Conservation (phyloP, 352 stramenopile species). For the Phytopythium chamaehyphon region DNA sequence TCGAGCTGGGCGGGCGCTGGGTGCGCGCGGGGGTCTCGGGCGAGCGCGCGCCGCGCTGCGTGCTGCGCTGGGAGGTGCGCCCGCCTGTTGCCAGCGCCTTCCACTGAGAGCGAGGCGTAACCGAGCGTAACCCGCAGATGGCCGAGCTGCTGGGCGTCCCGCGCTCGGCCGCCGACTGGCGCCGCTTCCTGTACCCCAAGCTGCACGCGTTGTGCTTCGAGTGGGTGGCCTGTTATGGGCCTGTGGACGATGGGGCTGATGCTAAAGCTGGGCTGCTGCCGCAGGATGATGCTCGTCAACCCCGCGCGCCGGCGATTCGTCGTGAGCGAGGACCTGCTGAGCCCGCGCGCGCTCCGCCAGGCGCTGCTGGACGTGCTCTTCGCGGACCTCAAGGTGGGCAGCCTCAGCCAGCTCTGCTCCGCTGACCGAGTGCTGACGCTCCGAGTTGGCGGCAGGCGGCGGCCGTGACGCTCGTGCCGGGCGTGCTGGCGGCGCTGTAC, state of each 20-base stretch:
- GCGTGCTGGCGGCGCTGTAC: slow-evolving; percentile 60
- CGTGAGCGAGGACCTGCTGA: slow-evolving; percentile 74
- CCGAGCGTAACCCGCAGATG: slow-evolving; percentile 23
- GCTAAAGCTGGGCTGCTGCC: not conserved
- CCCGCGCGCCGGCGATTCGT: slow-evolving; percentile 69
- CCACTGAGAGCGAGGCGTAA: not conserved
- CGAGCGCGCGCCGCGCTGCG: slow-evolving; percentile 63
- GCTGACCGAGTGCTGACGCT: not conserved
- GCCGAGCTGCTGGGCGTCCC: slow-evolving; percentile 44
- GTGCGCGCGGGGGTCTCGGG: slow-evolving; percentile 68
- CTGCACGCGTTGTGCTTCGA: slow-evolving; percentile 68
- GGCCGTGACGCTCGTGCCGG: slow-evolving; percentile 63
- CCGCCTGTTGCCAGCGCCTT: not conserved
- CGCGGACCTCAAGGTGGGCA: slow-evolving; percentile 44
- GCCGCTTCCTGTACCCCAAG: slow-evolving; percentile 45
- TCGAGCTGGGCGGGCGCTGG: slow-evolving; percentile 72
- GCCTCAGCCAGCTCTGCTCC: not conserved
- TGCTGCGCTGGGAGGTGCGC: slow-evolving; percentile 64
- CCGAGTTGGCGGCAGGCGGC: slow-evolving; percentile 21
- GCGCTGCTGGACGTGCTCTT: slow-evolving; percentile 63
- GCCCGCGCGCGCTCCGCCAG: slow-evolving; percentile 55
- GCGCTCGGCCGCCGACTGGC: slow-evolving; percentile 30
- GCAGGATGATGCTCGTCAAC: slow-evolving; percentile 66
- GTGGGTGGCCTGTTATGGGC: slow-evolving; percentile 26
- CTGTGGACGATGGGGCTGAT: not conserved